Evolutionary conservation across 129 eudicot species (phyloP).

Genomic region (Centaurea solstitialis): DNA sequence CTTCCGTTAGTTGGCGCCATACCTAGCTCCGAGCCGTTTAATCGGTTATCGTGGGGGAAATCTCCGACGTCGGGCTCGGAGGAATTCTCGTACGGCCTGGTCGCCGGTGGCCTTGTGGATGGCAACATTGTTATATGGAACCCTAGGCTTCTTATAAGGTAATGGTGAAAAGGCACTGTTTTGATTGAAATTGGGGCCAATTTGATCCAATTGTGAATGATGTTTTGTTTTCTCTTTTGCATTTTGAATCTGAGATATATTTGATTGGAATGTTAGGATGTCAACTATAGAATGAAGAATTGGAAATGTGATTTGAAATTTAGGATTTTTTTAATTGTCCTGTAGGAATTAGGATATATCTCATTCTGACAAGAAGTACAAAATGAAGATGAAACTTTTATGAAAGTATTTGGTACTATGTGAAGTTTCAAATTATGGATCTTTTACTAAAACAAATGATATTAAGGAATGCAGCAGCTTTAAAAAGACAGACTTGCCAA

Average conservation of each 20-base stretch:
- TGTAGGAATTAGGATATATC: neutral
- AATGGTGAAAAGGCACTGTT: no score
- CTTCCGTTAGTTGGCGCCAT: slow-evolving; percentile 57
- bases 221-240: neutral
- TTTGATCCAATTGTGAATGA: neutral
- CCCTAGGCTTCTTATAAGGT: slow-evolving; percentile 68
- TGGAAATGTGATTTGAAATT: slow-evolving; percentile 16
- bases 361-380: neutral
- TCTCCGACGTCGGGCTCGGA: slow-evolving; percentile 50
- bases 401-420: neutral
- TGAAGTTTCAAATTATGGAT: neutral
- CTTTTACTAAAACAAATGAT: neutral
- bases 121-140: slow-evolving; percentile 95
- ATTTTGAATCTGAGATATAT: neutral
- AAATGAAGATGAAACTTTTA: neutral
- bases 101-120: slow-evolving; percentile 95
- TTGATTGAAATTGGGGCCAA: neutral
- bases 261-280: slow-evolving; percentile 11
- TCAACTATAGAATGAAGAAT: neutral
- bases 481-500: neutral
- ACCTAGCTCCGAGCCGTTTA: slow-evolving; percentile 81
- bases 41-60: slow-evolving; percentile 88
- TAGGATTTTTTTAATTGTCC: neutral
- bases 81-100: slow-evolving; percentile 69
- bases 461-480: neutral